Percentiles rank a stretch among this genome's conserved stretches.
Evolutionary conservation across 192 early-diverging fungal genomes (phyloP).

Genomic region (Spizellomyces punctatus): DNA sequence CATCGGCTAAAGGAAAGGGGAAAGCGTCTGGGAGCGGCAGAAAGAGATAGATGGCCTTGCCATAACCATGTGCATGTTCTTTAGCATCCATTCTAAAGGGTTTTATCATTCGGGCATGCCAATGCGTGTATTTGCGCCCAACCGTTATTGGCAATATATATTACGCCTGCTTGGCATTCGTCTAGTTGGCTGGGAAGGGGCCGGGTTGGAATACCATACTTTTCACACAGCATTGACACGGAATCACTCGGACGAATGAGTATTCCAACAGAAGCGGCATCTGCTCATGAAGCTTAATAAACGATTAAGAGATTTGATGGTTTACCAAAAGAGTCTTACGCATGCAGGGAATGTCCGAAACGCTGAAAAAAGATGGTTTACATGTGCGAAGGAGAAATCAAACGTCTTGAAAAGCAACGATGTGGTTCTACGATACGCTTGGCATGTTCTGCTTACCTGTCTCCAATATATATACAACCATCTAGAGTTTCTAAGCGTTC

Average conservation of each 20-base stretch:
- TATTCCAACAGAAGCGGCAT: neutral
- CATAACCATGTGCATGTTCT: neutral
- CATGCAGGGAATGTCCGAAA: neutral
- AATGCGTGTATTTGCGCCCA: neutral
- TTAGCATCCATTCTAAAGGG: neutral
- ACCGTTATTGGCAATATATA: neutral
- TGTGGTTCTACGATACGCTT: neutral
- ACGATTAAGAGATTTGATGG: neutral
- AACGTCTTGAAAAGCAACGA: neutral
- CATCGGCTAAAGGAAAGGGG: slow-evolving; percentile 13
- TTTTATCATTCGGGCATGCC: neutral
- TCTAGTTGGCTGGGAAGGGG: neutral
- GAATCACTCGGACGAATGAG: neutral
- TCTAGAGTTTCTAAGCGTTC: neutral
- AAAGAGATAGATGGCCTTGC: slow-evolving; percentile 6
- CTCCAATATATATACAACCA: slow-evolving; percentile 8
- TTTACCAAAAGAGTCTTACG: neutral
- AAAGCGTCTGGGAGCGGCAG: slow-evolving; percentile 12
- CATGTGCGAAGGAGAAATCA: no score
- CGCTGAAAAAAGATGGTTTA: neutral
- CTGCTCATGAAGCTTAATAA: neutral
- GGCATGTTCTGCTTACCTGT: neutral
- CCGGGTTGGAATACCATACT: neutral
- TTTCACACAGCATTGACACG: neutral
- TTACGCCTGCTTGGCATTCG: neutral